Base-by-base conservation (phyloP, 768 basidiomycete species). In the Cystofilobasidium bisporidii region DNA sequence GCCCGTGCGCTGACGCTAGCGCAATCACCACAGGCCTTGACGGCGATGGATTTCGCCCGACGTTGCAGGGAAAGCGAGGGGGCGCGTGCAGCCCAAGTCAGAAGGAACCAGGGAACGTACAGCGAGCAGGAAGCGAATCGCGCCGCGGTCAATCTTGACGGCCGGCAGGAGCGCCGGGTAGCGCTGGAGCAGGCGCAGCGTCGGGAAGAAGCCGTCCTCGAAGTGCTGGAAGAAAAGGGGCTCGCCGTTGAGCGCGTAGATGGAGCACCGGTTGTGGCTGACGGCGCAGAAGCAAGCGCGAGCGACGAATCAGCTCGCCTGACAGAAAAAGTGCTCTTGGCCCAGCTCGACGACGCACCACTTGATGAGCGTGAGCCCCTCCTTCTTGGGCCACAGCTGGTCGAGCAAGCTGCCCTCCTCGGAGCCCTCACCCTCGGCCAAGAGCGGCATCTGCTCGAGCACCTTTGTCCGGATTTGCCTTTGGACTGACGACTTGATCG, bases 351-450 rank as follows among this genome's bases (percentile, higher is more conserved):
- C 24, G 20, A 75, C 79, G 61, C 28, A 92, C 94, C 96, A 98
- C 81, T 98, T 98, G 69, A 92, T 89, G 73, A 88, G 87, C 6
- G 88, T 86, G 57, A 97, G 81, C 2, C 86, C 82, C 81, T 97
- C 94, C 81, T 98, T 99, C 88, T 98, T 99, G 3, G 93, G 91
- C 96, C 96, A 99, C 61, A 99, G 83, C 72, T 83, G 83, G 75
- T 99, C 96, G 36, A 98, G 79, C 2, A 86, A 84, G 48, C 84
- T 82, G 2, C 69, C 73, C 32, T 72, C 73, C 22, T 66, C 72
- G 0, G 28, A 68, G 2, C 56, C 72, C 17, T 65, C 74, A 8
- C 71, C 73, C 73, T 85, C 88, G 14, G 73, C 71, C 36, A 81
- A 75, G 64, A 77, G 73, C 3, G 80, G 79, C 69, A 90, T 87